Conservation (phyloP, 1,139 yeast genomes). For the Hemisphaericaspora lyxosophila region DNA sequence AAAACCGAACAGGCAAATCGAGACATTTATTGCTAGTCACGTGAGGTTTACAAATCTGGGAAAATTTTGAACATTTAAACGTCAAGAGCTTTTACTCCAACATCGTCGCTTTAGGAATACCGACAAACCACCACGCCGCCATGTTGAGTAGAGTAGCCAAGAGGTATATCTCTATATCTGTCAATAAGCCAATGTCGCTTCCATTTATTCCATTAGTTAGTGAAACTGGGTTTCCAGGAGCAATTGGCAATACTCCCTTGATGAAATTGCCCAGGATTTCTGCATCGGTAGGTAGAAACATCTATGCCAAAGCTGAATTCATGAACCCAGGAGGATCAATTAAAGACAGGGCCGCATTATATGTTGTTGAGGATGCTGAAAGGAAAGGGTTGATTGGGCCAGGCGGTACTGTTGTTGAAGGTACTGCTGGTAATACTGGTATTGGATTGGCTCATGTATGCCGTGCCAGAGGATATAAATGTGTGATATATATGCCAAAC, state of each 20-base stretch:
- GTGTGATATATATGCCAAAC: slow-evolving; percentile 87
- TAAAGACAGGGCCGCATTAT: slow-evolving; percentile 87
- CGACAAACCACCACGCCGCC: too few relatives aligned
- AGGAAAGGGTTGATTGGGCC: slow-evolving; percentile 59
- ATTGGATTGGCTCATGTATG: slow-evolving; percentile 89
- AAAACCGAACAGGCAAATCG: too few relatives aligned
- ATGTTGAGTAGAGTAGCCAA: slow-evolving; percentile 15
- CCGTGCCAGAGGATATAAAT: slow-evolving; percentile 76
- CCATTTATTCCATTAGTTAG: slow-evolving; percentile 66
- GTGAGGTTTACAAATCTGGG: slow-evolving; percentile 2
- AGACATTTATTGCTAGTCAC: too few relatives aligned
- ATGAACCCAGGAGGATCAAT: slow-evolving; percentile 96
- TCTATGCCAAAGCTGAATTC: slow-evolving; percentile 86
- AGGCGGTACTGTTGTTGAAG: slow-evolving; percentile 60
- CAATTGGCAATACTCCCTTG: slow-evolving; percentile 87
- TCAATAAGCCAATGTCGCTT: slow-evolving; percentile 21
- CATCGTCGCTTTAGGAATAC: too few relatives aligned
- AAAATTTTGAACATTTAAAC: too few relatives aligned
- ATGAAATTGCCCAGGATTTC: slow-evolving; percentile 64
- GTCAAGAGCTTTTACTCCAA: too few relatives aligned
- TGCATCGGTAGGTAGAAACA: slow-evolving; percentile 64
- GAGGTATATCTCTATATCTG: slow-evolving; percentile 23
- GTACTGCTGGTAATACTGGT: slow-evolving; percentile 72
- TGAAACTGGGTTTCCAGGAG: slow-evolving; percentile 64
- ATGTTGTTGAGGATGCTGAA: slow-evolving; percentile 78